Evolutionary conservation across 305 asterid genomes (phyloP), one percentile per base, ranked within the genome.

Genomic region (Rubia peregrina): DNA sequence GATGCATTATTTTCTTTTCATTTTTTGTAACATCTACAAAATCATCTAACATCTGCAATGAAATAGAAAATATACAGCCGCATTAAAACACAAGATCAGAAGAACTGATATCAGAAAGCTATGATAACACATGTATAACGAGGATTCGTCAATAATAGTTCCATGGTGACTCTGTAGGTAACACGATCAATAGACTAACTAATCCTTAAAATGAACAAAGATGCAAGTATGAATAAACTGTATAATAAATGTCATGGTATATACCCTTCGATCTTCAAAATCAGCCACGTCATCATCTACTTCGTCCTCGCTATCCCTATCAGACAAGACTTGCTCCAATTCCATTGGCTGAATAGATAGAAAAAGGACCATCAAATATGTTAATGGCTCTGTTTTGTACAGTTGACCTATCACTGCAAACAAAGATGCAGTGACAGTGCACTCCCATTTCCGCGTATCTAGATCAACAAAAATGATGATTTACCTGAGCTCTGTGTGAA

Each of bases 401-500:
- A 48, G 55, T 48, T 48, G 46, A 42, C 46, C 9, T 1, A 42
- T 42, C 19, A 48, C 63, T 10, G 41, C 19, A 64, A 41, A 43
- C 16, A 61, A 13, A 26, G 3, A 22, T 36, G 49, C 1, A 67
- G 36, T 10, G 7, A 38, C 16, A 30, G 56, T 55, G 61, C 61
- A 33, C 24, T 65, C 60, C 42, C 22, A 55, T 8, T 63, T 21
- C 41, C 61, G 65, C 55, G 24, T 73, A 73, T 40, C 62, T 64
- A 67, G 69, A 71, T 22, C 69, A 71, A 70, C 22, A 16, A 67
- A 48, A 61, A 22, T 38, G 19, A 73, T 36, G 71, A 71, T 84
- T 90, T 85, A 95, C 99, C 86, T 95, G 99, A 69, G 99, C 99
- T 85, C 95, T 84, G 82, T 92, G 99, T n/a, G 99, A 95, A 80